Base-by-base conservation (phyloP, 176 grass and related monocot species). In the Dactylis glomerata region DNA sequence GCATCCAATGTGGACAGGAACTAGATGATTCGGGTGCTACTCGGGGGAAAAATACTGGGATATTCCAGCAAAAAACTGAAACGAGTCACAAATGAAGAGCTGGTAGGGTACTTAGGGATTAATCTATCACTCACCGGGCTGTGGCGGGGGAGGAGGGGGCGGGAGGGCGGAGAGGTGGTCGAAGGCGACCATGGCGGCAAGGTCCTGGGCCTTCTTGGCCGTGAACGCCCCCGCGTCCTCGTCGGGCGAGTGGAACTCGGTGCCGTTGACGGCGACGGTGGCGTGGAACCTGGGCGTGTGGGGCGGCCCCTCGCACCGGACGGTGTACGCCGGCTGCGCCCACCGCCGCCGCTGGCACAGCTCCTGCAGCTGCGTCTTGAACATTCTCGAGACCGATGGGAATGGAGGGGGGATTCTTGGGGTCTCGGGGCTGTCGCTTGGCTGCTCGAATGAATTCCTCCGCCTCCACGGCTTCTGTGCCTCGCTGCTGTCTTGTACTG, bases 331-430 rank as follows among this genome's bases (percentile, higher is more conserved):
- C 76, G 95, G 95, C 54, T 75, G 74, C 64, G 28, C 49, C 92
- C 92, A 97, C 45, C 76, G 92, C 82, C 68, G 88, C 82, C 75
- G 80, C 19, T 93, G 89, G 91, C 95, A 97, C 41, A 97, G 82
- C 70, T 93, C 85, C 36, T 95, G 91, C 34, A 97, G 72, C 33
- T 22, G 76, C 46, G 70, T 55, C 87, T 92, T 97, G 87, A 81
- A 82, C 95, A 97, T 97, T 58, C 54, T 81, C 24, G 7, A 44
- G 68, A 36, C 41, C 15, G 17, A 19, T 36, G 51, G 52, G n/a
- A n/a, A n/a, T n/a, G 30, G 13, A 9, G 15, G 44, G 14, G 15
- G 4, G 56, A 11, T 45, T 45, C 23, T 26, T 64, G 4, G 27
- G n/a, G n/a, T n/a, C n/a, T n/a, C n/a, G n/a, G n/a, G n/a, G n/a